Evolutionary conservation across 2,329 filamentous ascomycete species (phyloP).

Genomic region (Phialophora verrucosa): DNA sequence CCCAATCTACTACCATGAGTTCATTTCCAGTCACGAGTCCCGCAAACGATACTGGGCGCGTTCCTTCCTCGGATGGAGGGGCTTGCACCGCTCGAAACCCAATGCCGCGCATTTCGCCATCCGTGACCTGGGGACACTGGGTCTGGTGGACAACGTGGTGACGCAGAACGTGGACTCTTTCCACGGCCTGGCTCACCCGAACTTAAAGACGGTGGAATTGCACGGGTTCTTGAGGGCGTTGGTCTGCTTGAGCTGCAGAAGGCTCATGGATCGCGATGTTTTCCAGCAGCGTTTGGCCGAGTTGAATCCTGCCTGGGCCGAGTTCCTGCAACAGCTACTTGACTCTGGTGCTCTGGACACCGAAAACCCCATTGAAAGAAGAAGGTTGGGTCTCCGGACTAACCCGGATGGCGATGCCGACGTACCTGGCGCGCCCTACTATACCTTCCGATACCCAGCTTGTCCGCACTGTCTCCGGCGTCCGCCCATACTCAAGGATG

Average conservation of each 20-base stretch:
- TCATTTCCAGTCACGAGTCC: constrained; percentile 77
- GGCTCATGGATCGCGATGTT: constrained; percentile 69
- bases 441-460: constrained; percentile 86
- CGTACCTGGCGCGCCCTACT: constrained; percentile 83
- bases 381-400: constrained; percentile 72
- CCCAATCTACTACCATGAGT: constrained; percentile 93
- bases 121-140: constrained; percentile 71
- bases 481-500: constrained; percentile 64
- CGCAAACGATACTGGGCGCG: constrained; percentile 95
- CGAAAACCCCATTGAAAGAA: constrained; percentile 73
- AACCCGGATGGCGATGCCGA: constrained; percentile 97
- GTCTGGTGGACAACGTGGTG: constrained; percentile 75
- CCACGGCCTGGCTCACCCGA: constrained; percentile 77
- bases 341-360: constrained; percentile 76
- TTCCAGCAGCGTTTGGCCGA: constrained; percentile 78
- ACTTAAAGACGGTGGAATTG: constrained; percentile 77
- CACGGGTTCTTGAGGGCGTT: constrained; percentile 87
- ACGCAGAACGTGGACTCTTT: constrained; percentile 99
- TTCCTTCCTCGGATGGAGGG: constrained; percentile 91
- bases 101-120: constrained; percentile 82
- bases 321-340: constrained; percentile 74
- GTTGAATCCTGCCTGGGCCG: constrained; percentile 86
- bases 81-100: constrained; percentile 75
- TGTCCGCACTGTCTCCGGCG: constrained; percentile 78
- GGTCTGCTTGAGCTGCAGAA: constrained; percentile 78